Conservation (phyloP, 2,329 filamentous ascomycete species). For the Myriosclerotinia duriaeana region DNA sequence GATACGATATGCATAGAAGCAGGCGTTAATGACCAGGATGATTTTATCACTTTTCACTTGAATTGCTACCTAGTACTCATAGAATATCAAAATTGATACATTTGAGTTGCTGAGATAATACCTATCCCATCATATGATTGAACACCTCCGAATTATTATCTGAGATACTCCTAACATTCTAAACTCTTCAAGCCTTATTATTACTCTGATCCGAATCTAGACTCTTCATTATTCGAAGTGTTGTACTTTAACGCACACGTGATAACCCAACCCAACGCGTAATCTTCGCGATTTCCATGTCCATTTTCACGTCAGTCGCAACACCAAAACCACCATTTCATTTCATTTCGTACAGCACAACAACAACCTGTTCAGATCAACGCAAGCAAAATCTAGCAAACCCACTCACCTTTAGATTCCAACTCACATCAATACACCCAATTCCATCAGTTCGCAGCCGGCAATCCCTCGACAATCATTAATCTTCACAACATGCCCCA, state of each 20-base stretch:
- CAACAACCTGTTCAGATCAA: not conserved
- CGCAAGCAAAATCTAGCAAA: not conserved
- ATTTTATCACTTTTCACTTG: not conserved
- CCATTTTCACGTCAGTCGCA: not conserved
- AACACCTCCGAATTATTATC: not conserved
- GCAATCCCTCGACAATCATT: not conserved
- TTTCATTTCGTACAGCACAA: not conserved
- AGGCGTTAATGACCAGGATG: conserved; percentile 3
- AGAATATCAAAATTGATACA: not conserved
- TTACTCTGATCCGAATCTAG: not conserved
- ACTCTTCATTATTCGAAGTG: not conserved
- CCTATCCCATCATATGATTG: not conserved
- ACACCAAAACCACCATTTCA: not conserved
- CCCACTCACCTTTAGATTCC: not conserved
- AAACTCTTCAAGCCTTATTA: not conserved
- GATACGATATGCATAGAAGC: conserved; percentile 11
- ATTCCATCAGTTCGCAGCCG: not conserved
- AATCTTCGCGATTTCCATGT: conserved; percentile 12
- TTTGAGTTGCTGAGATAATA: not conserved
- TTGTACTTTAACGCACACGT: not conserved
- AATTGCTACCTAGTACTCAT: not conserved
- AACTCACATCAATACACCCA: not conserved
- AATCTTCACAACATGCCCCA: not conserved
- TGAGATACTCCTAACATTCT: not conserved
- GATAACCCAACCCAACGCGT: not conserved